These are phyloP conservation scores for Amanita polypyramis DNA, from an alignment of 768 basidiomycete genomes.

Conservation along the genomic window DNA sequence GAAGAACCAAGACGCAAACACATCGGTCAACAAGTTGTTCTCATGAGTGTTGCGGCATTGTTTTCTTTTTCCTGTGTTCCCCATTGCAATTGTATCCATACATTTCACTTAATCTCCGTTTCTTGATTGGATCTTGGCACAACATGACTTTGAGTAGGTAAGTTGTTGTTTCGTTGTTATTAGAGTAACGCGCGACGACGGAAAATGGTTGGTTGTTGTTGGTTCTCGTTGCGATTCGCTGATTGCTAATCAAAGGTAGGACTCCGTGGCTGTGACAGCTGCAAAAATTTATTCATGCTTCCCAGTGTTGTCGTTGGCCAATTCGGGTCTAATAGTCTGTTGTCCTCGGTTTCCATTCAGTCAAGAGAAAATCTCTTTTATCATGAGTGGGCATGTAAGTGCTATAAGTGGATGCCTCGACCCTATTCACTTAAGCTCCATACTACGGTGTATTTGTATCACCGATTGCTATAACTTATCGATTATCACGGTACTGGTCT, in stretches of 20 bases:
- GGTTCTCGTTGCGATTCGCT: not conserved
- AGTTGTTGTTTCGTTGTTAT: not conserved
- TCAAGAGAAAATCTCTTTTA: no score
- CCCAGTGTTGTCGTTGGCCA: no score
- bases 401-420: no score
- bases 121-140: not conserved
- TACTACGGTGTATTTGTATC: no score
- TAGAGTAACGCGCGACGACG: not conserved
- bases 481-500: not conserved
- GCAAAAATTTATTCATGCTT: not conserved
- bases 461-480: not conserved
- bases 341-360: no score
- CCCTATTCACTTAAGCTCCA: no score
- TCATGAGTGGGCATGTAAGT: no score
- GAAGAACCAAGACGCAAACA: conserved; percentile 87
- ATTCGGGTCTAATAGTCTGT: no score
- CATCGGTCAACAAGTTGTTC: conserved; percentile 81
- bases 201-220: not conserved
- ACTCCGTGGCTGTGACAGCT: not conserved
- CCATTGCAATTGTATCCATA: not conserved
- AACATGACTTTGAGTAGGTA: not conserved
- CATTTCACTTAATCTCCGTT: not conserved
- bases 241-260: not conserved
- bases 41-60: conserved; percentile 24
- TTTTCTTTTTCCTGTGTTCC: conserved; percentile 6